phyloP scores from a whole-genome alignment of 441 rosid genomes.

The Omphalea diandra region DNA sequence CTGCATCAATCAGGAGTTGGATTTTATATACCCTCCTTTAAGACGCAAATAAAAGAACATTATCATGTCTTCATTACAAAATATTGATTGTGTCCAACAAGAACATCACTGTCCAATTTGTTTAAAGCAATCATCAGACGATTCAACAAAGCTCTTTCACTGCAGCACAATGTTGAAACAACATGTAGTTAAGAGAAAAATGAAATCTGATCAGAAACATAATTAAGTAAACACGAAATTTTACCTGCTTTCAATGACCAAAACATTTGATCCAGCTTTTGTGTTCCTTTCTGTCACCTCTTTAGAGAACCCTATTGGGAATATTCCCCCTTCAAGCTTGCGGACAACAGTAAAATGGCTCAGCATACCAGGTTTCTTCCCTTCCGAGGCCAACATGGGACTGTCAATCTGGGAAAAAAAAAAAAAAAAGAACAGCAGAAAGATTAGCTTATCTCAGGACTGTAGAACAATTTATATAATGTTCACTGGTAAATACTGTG shows the following conservation, averaged over 20 bases:
- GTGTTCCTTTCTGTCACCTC: conserved; percentile 81
- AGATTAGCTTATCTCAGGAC: conserved; percentile 16
- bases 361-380: conserved; percentile 75
- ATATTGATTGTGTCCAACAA: conserved; percentile 78
- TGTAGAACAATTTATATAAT: conserved; percentile 12
- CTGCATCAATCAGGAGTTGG: not conserved
- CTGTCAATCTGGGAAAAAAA: conserved; percentile 95
- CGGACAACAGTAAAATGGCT: conserved; percentile 89
- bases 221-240: conserved; percentile 6
- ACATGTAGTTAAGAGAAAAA: not conserved
- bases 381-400: conserved; percentile 87
- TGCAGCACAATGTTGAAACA: conserved; percentile 38
- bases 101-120: conserved; percentile 92
- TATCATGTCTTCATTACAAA: not conserved
- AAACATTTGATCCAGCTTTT: conserved; percentile 72
- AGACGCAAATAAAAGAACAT: conserved; percentile 11
- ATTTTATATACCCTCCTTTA: conserved; percentile 10
- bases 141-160: conserved; percentile 91
- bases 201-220: conserved; percentile 19
- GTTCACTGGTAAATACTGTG: not conserved
- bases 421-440: conserved; percentile 33
- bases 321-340: conserved; percentile 88
- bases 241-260: conserved; percentile 82
- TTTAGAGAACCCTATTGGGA: conserved; percentile 88
- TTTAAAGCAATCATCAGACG: conserved; percentile 80